These are phyloP conservation scores for Naganishia vishniacii DNA, from an alignment of 768 basidiomycete species.

Conservation along the genomic window DNA sequence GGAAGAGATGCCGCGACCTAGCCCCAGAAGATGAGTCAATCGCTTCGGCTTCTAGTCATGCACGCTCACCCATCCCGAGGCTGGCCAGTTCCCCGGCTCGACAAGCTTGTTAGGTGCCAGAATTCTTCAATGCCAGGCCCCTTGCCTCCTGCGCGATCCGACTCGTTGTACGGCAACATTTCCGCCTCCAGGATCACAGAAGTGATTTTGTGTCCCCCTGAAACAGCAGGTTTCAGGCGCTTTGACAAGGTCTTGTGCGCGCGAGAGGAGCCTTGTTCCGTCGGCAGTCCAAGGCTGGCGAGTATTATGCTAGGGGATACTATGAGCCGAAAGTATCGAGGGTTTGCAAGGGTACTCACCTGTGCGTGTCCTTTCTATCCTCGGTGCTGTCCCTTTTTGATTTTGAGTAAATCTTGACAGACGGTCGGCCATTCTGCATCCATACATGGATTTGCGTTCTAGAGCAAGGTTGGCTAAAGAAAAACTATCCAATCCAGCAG, in stretches of 20 bases:
- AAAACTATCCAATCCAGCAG: no score
- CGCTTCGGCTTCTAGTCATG: background rate
- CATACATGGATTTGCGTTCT: slow-evolving; percentile 82
- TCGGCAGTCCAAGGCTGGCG: slow-evolving; percentile 54
- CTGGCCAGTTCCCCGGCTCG: background rate
- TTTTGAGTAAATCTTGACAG: slow-evolving; percentile 79
- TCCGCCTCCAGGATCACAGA: slow-evolving; percentile 69
- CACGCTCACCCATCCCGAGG: background rate
- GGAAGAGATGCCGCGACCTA: slow-evolving; percentile 57
- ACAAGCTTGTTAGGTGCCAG: slow-evolving; percentile 43
- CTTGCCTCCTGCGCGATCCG: slow-evolving; percentile 40
- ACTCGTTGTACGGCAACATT: slow-evolving; percentile 75
- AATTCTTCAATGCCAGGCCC: slow-evolving; percentile 63
- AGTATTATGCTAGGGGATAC: slow-evolving; percentile 52
- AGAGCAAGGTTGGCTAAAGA: background rate
- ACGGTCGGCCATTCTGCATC: slow-evolving; percentile 49
- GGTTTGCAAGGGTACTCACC: slow-evolving; percentile 33
- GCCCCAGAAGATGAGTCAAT: background rate
- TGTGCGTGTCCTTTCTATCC: slow-evolving; percentile 66
- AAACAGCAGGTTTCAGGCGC: slow-evolving; percentile 2
- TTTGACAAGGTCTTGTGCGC: background rate
- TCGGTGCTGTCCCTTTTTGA: slow-evolving; percentile 73
- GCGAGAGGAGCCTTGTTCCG: background rate
- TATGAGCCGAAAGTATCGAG: background rate
- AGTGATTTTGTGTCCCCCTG: slow-evolving; percentile 1